These are phyloP conservation scores for Colletotrichum ledebouriae DNA, from an alignment of 2,329 filamentous ascomycete species.

Conservation along the genomic window DNA sequence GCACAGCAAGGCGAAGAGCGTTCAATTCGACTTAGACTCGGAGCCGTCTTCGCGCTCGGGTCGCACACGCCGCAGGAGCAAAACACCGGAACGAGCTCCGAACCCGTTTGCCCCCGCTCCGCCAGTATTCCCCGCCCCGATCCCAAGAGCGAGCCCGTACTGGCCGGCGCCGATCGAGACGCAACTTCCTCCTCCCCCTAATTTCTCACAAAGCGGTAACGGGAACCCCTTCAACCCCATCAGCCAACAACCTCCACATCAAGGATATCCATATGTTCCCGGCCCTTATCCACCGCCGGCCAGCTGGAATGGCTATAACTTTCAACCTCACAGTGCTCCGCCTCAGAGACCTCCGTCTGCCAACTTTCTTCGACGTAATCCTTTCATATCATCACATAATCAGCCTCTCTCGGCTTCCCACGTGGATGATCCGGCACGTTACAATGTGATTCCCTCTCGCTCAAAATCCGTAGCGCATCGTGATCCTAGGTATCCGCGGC, in stretches of 20 bases:
- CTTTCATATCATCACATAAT: too few relatives aligned
- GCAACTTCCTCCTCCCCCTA: neutral
- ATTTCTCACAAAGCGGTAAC: neutral
- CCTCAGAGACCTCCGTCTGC: neutral
- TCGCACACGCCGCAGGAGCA: neutral
- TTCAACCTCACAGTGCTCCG: neutral
- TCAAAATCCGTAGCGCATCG: too few relatives aligned
- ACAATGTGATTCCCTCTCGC: too few relatives aligned
- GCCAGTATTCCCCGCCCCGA: neutral
- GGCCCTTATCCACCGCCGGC: neutral
- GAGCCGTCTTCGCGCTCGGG: neutral
- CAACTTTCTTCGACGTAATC: neutral
- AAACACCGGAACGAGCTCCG: neutral
- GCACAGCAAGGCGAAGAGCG: neutral
- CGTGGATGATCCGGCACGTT: too few relatives aligned
- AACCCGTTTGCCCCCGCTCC: constrained; percentile 2
- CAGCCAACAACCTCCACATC: neutral
- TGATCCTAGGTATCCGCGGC: too few relatives aligned
- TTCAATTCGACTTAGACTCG: neutral
- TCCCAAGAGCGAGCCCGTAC: neutral
- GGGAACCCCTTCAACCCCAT: constrained; percentile 7
- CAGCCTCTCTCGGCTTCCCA: too few relatives aligned
- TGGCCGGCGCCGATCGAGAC: constrained; percentile 7
- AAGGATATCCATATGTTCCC: neutral
- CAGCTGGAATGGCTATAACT: neutral